Base-by-base conservation (phyloP, 2,329 filamentous ascomycete genomes). In the Aspergillus brasiliensis region DNA sequence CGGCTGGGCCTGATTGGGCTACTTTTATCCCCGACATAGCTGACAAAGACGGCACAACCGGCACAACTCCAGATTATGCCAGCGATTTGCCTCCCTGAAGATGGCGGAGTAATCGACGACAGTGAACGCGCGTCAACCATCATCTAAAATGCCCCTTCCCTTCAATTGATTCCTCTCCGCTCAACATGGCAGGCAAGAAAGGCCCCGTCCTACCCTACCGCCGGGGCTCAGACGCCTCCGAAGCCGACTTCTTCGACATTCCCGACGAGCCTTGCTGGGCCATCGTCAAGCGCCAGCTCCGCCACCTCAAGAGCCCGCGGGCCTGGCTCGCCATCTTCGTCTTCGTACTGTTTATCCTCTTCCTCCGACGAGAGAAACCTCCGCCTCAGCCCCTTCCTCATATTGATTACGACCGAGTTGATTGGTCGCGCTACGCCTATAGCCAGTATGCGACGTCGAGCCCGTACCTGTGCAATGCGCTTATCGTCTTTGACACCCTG, bases 401-500 rank as follows among this genome's bases (percentile, higher is more conserved):
- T 58, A 67, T 75, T 31, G 62, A 73, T 37, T 75, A 73, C 53
- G 66, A 72, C 37, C 60, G 62, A 42, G 71, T 79, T 19, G 73
- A 79, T 48, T 80, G 77, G 77, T 74, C 75, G 15, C 74, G 70
- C 42, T 79, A 71, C 58, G 77, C 77, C n/a, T 80, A 79, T 59
- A 76, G 71, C 21, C 75, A 76, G 57, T 80, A 79, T 70, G 77
- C 75, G 13, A 79, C 77, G 1, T 73, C 72, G 17, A 73, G 71
- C 44, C 70, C 74, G 3, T 78, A 79, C 58, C 68, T 80, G 5
- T 80, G 77, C 69, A 79, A 79, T 58, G 71, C 73, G 2, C 58
- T 80, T 44, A 77, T 80, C 75, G 67, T 79, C 6, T 79, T 79
- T 49, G 77, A 78, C 53, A 66, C 75, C 3, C 59, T 80, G 55